Conservation (phyloP, 306 rosid genomes). For the Nissolia schottii region DNA sequence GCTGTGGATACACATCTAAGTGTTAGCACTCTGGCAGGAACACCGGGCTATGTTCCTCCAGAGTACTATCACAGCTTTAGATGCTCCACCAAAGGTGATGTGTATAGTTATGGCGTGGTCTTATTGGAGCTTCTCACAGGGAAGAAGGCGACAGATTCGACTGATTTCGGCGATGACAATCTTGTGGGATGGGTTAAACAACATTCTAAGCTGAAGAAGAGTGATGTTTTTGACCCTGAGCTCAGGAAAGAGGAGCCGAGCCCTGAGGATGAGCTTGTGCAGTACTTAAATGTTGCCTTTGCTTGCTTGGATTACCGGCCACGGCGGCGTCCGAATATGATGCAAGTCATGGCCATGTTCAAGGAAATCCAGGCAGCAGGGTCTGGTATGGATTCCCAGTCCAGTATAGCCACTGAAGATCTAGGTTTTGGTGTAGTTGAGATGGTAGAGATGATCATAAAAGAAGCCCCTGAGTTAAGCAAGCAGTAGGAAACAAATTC, state of each 20-base stretch:
- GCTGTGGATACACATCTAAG: conserved; percentile 96
- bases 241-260: conserved; percentile 80
- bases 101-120: conserved; percentile 94
- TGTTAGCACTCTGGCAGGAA: conserved; percentile 93
- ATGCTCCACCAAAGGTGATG: conserved; percentile 88
- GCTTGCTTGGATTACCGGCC: conserved; percentile 86
- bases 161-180: conserved; percentile 92
- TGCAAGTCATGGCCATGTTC: conserved; percentile 85
- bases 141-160: conserved; percentile 77
- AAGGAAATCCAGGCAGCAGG: conserved; percentile 96
- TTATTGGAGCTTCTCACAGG: conserved; percentile 88
- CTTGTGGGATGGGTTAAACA: conserved; percentile 99
- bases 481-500: conserved; percentile 40
- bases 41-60: conserved; percentile 96
- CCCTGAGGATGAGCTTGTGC: conserved; percentile 78
- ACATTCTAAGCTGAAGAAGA: conserved; percentile 69
- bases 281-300: conserved; percentile 77
- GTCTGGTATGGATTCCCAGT: conserved; percentile 78
- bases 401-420: conserved; percentile 61
- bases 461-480: conserved; percentile 70
- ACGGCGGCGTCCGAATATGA: conserved; percentile 81
- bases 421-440: conserved; percentile 53
- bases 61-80: conserved; percentile 97
- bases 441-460: conserved; percentile 84
- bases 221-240: conserved; percentile 77